These are phyloP conservation scores for Saturnispora dispora DNA, from an alignment of 805 yeast genomes.

Conservation along the genomic window DNA sequence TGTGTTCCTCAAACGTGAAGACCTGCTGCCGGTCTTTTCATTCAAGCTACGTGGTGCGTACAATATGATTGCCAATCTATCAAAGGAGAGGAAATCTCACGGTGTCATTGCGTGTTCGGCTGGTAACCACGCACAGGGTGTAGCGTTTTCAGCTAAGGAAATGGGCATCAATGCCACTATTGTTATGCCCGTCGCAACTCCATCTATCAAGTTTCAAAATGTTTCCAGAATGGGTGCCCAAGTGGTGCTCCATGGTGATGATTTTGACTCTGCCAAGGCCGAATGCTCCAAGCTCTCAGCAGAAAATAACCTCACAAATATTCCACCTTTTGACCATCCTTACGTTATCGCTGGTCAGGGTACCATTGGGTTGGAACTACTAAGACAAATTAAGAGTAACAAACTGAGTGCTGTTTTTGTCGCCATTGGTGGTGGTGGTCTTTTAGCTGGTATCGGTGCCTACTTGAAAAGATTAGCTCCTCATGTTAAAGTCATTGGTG, in stretches of 20 bases:
- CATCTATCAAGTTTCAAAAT: slow-evolving; percentile 85
- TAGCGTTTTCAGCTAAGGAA: slow-evolving; percentile 81
- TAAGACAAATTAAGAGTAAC: slow-evolving; percentile 75
- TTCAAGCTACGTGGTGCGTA: slow-evolving; percentile 97
- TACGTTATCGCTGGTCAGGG: slow-evolving; percentile 99
- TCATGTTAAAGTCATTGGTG: slow-evolving; percentile 92
- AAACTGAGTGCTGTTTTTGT: slow-evolving; percentile 80
- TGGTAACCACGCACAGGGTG: slow-evolving; percentile 99
- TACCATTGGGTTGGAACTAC: slow-evolving; percentile 86
- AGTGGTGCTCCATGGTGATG: slow-evolving; percentile 89
- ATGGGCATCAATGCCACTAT: slow-evolving; percentile 89
- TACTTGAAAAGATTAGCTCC: slow-evolving; percentile 94
- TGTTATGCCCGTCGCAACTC: slow-evolving; percentile 97
- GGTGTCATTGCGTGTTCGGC: slow-evolving; percentile 99
- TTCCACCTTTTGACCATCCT: slow-evolving; percentile 99
- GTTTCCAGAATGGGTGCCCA: slow-evolving; percentile 90
- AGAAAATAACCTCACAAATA: slow-evolving; percentile 69
- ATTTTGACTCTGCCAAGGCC: slow-evolving; percentile 87
- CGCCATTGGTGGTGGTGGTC: slow-evolving; percentile 97
- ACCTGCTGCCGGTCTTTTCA: slow-evolving; percentile 86
- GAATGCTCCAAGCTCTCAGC: slow-evolving; percentile 71
- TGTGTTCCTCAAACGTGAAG: slow-evolving; percentile 82
- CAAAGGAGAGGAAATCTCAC: slow-evolving; percentile 50
- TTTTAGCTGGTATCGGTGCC: slow-evolving; percentile 82
- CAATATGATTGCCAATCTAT: slow-evolving; percentile 88